phyloP scores from a whole-genome alignment of 2,329 filamentous ascomycete genomes.

The Cladosporium sp. region DNA sequence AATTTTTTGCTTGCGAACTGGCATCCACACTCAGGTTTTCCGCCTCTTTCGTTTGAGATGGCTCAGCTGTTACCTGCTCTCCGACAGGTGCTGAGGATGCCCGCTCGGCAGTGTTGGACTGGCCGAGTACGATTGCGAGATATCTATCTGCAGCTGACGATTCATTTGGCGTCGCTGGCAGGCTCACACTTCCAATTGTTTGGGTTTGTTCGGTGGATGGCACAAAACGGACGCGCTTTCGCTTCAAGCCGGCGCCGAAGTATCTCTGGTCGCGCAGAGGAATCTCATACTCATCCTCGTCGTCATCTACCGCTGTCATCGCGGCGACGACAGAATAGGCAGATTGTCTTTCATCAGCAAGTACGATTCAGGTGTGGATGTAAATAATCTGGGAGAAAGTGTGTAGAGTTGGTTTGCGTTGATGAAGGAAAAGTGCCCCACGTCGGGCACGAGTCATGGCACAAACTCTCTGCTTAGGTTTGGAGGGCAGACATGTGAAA shows the following conservation, averaged over 20 bases:
- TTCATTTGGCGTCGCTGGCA: conserved; percentile 21
- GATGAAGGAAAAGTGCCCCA: background rate
- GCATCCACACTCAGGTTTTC: background rate
- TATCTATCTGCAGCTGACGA: conserved; percentile 57
- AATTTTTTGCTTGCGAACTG: conserved; percentile 8
- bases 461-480: background rate
- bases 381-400: background rate
- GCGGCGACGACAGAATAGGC: background rate
- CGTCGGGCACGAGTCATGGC: background rate
- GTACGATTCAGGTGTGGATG: background rate
- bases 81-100: conserved; percentile 11
- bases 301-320: conserved; percentile 12
- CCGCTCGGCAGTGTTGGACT: conserved; percentile 19
- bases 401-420: background rate
- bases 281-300: conserved; percentile 58
- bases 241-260: conserved; percentile 64
- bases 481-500: conserved; percentile 9
- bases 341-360: background rate
- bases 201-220: conserved; percentile 40
- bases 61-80: background rate
- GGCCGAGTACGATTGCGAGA: conserved; percentile 62
- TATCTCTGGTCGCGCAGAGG: conserved; percentile 60
- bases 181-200: conserved; percentile 13
- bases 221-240: conserved; percentile 62
- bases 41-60: conserved; percentile 2